Evolutionary conservation across 352 stramenopile genomes (phyloP).

Genomic region (Globisporangium takayamanum): DNA sequence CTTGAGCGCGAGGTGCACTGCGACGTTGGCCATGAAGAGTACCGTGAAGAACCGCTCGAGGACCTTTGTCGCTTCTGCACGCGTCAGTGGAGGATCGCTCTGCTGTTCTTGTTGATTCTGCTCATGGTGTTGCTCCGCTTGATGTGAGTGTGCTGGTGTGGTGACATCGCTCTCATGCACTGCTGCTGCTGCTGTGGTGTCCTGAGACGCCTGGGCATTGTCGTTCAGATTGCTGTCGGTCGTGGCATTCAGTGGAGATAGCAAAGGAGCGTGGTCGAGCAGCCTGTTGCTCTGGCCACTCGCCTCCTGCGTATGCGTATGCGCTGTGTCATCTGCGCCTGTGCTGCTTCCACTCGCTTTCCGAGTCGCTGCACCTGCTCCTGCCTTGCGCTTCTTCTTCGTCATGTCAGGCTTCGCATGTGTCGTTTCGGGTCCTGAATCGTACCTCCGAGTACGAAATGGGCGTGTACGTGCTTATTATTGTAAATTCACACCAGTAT

Average conservation of each 20-base stretch:
- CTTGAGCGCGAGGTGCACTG: constrained; percentile 12
- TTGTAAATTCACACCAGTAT: not conserved
- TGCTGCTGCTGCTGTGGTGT: too few species aligned
- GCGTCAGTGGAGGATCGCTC: not conserved
- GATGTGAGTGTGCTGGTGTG: too few species aligned
- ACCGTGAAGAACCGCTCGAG: constrained; percentile 24
- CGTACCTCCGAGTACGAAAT: not conserved
- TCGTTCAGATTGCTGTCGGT: too few species aligned
- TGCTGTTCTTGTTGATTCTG: not conserved
- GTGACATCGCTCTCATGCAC: too few species aligned
- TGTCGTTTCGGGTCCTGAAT: not conserved
- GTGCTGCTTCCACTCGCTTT: not conserved
- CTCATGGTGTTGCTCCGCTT: not conserved
- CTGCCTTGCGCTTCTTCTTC: constrained; percentile 11
- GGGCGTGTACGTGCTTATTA: not conserved
- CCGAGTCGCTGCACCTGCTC: not conserved
- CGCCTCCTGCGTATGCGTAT: not conserved
- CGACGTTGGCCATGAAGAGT: constrained; percentile 17
- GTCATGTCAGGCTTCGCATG: not conserved
- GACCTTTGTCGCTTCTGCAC: constrained; percentile 5
- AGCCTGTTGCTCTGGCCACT: not conserved
- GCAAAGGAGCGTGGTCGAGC: too few species aligned
- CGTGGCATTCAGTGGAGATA: too few species aligned
- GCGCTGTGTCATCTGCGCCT: not conserved
- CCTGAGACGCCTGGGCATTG: too few species aligned